These are phyloP conservation scores for Hyphopichia wangnamkhiaoensis DNA, from an alignment of 1,139 yeast genomes.

Conservation along the genomic window DNA sequence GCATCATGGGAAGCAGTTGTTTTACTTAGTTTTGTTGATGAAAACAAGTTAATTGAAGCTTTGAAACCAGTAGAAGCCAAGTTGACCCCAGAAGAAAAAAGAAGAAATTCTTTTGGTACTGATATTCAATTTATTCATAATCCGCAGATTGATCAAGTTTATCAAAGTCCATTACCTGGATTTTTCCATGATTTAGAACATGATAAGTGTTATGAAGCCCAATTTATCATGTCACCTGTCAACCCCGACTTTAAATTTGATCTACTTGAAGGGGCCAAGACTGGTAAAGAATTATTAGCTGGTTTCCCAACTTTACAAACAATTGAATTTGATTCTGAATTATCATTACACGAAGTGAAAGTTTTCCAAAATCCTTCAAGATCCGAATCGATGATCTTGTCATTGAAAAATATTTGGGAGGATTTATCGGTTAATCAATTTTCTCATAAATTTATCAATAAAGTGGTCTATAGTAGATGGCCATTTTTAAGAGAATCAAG, in stretches of 20 bases:
- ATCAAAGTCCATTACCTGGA: slow-evolving; percentile 78
- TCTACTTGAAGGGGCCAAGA: slow-evolving; percentile 63
- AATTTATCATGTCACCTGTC: slow-evolving; percentile 52
- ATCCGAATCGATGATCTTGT: slow-evolving; percentile 77
- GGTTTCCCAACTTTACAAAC: slow-evolving; percentile 88
- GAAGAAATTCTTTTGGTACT: slow-evolving; percentile 72
- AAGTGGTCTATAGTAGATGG: slow-evolving; percentile 76
- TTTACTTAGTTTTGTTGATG: slow-evolving; percentile 91
- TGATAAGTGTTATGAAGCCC: slow-evolving; percentile 71
- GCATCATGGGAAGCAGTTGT: slow-evolving; percentile 99
- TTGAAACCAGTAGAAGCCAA: slow-evolving; percentile 63
- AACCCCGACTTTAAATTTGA: slow-evolving; percentile 56
- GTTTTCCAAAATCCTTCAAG: slow-evolving; percentile 86
- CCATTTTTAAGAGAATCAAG: slow-evolving; percentile 86
- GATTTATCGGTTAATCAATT: slow-evolving; percentile 55
- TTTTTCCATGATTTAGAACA: slow-evolving; percentile 75
- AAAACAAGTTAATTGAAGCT: slow-evolving; percentile 67
- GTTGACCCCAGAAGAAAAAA: slow-evolving; percentile 67
- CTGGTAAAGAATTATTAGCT: slow-evolving; percentile 72
- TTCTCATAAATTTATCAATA: slow-evolving; percentile 59
- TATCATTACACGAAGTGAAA: slow-evolving; percentile 63
- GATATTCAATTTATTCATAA: slow-evolving; percentile 70
- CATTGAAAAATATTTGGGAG: slow-evolving; percentile 52
- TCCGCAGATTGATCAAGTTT: slow-evolving; percentile 71
- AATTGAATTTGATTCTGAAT: slow-evolving; percentile 54